Base-by-base conservation (phyloP, 768 basidiomycete species). In the Suillus lakei region DNA sequence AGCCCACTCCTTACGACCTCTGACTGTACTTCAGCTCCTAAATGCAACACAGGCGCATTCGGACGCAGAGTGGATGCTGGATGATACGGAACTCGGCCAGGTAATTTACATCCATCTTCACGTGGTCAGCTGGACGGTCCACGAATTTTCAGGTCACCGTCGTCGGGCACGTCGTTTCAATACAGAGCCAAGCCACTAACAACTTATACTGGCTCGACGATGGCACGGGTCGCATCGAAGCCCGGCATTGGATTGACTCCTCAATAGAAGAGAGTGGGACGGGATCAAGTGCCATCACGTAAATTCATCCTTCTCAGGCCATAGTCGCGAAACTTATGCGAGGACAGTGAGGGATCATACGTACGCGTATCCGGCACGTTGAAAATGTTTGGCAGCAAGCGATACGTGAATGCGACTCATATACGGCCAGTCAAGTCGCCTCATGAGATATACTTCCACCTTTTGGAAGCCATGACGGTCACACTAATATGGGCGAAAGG, bases 41-140 rank as follows among this genome's bases (percentile, higher is more conserved):
- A 84, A 86, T 69, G 91, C 96, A 2, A 83, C 80, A n/a, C 95
- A 96, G 80, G 84, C 89, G 6, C 93, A 97, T 73, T 83, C 91
- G 1, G 96, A 98, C 69, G 91, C 93, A 2, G 94, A 96, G 64
- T 98, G 95, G 88, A 83, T 83, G 65, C 82, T 99, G 39, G 95
- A 95, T 64, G 91, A 88, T 34, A 78, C 83, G 5, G 92, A 96
- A 67, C 82, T 96, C 64, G 91, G 91, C 56, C 93, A 94, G 76
- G 96, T 93, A 68, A 66, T 80, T 69, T 2, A 2, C 12, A 23
- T 10, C 2, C 26, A 12, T 21, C 7, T 36, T 28, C 44, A 41
- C 13, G 68, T 73, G 10, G 21, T 13, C 56, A 38, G 34, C 32
- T 56, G 8, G 16, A 68, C 4, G 60, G 32, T 9, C 58, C 48